Evolutionary conservation across 2,329 filamentous ascomycete species (phyloP).

Genomic region (Epicoccum nigrum): DNA sequence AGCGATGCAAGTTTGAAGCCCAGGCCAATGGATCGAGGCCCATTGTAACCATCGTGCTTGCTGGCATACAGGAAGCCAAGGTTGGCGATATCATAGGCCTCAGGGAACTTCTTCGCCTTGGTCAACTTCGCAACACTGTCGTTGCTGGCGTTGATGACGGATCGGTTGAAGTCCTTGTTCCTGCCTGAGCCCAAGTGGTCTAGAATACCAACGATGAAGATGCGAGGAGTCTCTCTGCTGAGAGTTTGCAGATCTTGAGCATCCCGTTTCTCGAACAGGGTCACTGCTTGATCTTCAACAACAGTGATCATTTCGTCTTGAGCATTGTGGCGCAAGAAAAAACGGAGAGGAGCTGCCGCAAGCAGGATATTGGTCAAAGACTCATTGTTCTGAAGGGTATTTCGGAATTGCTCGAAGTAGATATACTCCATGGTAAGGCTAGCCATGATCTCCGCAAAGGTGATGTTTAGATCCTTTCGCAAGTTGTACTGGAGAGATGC

Average conservation of each 20-base stretch:
- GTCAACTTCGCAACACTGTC: slow-evolving; percentile 32
- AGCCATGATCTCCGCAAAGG: slow-evolving; percentile 52
- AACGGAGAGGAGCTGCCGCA: slow-evolving; percentile 40
- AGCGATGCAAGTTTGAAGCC: slow-evolving; percentile 47
- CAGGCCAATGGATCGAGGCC: slow-evolving; percentile 41
- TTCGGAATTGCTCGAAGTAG: slow-evolving; percentile 41
- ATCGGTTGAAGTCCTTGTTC: slow-evolving; percentile 38
- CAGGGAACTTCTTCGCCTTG: slow-evolving; percentile 39
- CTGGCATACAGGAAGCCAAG: slow-evolving; percentile 41
- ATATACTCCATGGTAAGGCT: slow-evolving; percentile 50
- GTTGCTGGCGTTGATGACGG: slow-evolving; percentile 37
- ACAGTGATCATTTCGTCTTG: slow-evolving; percentile 31
- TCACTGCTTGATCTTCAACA: slow-evolving; percentile 36
- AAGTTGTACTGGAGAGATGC: slow-evolving; percentile 55
- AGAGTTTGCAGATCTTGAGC: slow-evolving; percentile 35
- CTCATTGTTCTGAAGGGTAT: slow-evolving; percentile 43
- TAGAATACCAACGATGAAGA: slow-evolving; percentile 40
- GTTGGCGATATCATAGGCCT: slow-evolving; percentile 44
- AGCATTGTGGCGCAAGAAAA: slow-evolving; percentile 32
- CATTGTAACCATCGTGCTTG: slow-evolving; percentile 42
- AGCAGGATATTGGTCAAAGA: slow-evolving; percentile 45
- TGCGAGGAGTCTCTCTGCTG: slow-evolving; percentile 37
- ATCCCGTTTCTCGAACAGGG: slow-evolving; percentile 38
- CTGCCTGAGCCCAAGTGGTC: slow-evolving; percentile 39
- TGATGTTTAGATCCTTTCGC: slow-evolving; percentile 47